phyloP scores from a whole-genome alignment of 2,329 filamentous ascomycete species.

The Pestalotiopsis sp. region DNA sequence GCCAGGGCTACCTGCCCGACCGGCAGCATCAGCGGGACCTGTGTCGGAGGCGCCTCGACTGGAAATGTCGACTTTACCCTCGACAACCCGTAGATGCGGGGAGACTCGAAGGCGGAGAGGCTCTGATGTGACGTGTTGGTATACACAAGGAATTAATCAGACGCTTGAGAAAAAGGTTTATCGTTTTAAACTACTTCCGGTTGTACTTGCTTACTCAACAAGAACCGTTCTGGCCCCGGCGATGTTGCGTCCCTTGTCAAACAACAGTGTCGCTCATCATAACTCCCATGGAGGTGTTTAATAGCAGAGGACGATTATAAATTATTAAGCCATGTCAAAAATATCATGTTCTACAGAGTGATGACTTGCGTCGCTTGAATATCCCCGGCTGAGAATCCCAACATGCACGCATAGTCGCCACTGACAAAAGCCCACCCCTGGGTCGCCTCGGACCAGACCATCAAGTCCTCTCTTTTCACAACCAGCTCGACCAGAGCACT shows the following conservation, averaged over 20 bases:
- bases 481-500: neutral
- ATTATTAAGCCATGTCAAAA: neutral
- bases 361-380: constrained; percentile 49
- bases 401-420: constrained; percentile 12
- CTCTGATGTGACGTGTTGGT: too few species aligned
- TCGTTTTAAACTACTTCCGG: too few species aligned
- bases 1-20: constrained; percentile 53
- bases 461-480: constrained; percentile 16
- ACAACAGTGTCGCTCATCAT: too few species aligned
- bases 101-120: neutral
- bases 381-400: constrained; percentile 14
- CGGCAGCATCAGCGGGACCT: constrained; percentile 49
- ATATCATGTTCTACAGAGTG: neutral
- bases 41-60: constrained; percentile 48
- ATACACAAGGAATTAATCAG: too few species aligned
- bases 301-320: neutral
- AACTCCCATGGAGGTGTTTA: too few species aligned
- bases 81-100: constrained; percentile 25
- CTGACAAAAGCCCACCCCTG: constrained; percentile 9
- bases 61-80: constrained; percentile 49
- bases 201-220: too few species aligned
- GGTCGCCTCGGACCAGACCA: constrained; percentile 21
- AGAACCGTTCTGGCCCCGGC: too few species aligned
- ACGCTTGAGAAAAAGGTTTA: too few species aligned
- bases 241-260: too few species aligned